These are phyloP conservation scores for Kwoniella dejecticola DNA, from an alignment of 768 basidiomycete species.

Conservation along the genomic window DNA sequence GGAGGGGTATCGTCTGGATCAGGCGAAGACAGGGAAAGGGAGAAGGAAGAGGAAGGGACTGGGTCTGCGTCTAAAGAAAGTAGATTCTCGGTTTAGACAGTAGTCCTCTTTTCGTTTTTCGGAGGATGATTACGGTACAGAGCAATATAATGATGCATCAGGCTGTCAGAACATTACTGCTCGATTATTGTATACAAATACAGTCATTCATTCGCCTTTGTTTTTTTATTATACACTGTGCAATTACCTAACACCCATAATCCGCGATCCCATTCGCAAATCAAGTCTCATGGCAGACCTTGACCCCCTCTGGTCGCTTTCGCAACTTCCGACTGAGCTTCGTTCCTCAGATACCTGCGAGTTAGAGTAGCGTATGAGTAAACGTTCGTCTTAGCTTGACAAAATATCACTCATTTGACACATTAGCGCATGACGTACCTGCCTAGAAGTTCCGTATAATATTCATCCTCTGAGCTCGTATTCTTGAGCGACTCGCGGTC, in stretches of 20 bases:
- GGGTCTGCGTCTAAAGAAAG: not conserved
- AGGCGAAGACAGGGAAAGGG: not conserved
- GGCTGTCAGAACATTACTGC: no score
- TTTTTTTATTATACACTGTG: no score
- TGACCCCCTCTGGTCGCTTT: constrained; percentile 61
- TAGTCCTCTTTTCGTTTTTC: no score
- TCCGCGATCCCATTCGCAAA: no score
- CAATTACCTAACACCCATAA: no score
- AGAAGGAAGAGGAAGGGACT: not conserved
- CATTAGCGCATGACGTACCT: constrained; percentile 24
- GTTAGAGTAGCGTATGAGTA: constrained; percentile 52
- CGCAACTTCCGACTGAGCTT: constrained; percentile 63
- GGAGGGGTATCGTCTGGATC: not conserved
- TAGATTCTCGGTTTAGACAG: no score
- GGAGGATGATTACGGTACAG: no score
- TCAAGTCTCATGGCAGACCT: constrained; percentile 55
- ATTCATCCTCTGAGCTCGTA: constrained; percentile 51
- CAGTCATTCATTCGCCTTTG: no score
- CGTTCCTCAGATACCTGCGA: constrained; percentile 64
- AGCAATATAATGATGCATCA: no score
- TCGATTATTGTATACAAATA: no score
- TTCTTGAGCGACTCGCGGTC: constrained; percentile 27
- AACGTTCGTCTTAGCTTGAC: no score
- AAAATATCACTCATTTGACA: no score
- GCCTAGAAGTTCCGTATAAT: constrained; percentile 58